A percentile compares a stretch with the other conserved stretches of the same genome.
Evolutionary conservation across 2,329 filamentous ascomycete genomes (phyloP).

Genomic region (Claviceps humidiphila): DNA sequence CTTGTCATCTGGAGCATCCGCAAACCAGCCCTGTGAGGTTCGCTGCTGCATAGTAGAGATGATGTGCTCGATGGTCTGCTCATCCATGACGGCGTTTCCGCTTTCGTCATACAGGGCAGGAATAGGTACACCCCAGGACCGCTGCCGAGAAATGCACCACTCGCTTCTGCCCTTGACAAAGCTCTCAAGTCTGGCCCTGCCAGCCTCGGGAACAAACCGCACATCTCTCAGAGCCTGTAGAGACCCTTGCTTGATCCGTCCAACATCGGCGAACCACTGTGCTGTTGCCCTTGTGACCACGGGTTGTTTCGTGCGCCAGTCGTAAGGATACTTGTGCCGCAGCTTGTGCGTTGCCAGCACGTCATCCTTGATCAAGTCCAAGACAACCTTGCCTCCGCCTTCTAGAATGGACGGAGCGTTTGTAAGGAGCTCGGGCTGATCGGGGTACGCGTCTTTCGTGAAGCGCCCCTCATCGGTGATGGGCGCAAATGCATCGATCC

Average conservation of each 20-base stretch:
- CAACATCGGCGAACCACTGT: slow-evolving; percentile 96
- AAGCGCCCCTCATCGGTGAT: slow-evolving; percentile 73
- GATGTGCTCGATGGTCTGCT: slow-evolving; percentile 71
- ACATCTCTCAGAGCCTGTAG: slow-evolving; percentile 58
- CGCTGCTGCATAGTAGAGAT: slow-evolving; percentile 63
- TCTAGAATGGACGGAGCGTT: slow-evolving; percentile 57
- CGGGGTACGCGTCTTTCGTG: slow-evolving; percentile 64
- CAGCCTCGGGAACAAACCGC: slow-evolving; percentile 63
- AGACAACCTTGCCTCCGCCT: slow-evolving; percentile 54
- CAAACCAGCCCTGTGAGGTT: slow-evolving; percentile 91
- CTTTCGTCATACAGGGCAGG: slow-evolving; percentile 69
- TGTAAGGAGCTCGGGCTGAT: slow-evolving; percentile 50
- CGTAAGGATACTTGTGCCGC: slow-evolving; percentile 90
- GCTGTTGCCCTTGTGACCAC: slow-evolving; percentile 85
- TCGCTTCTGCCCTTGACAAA: slow-evolving; percentile 82
- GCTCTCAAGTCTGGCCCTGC: slow-evolving; percentile 62
- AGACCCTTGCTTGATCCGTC: slow-evolving; percentile 62
- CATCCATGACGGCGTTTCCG: slow-evolving; percentile 65
- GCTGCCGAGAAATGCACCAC: slow-evolving; percentile 96
- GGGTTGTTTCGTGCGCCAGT: slow-evolving; percentile 91
- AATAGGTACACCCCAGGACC: slow-evolving; percentile 93
- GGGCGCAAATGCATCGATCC: slow-evolving; percentile 65
- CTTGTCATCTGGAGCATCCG: slow-evolving; percentile 59
- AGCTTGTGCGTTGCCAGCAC: slow-evolving; percentile 60
- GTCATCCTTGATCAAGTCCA: slow-evolving; percentile 52